Evolutionary conservation across 345 rosid species (phyloP).

Genomic region (Linum trigynum): DNA sequence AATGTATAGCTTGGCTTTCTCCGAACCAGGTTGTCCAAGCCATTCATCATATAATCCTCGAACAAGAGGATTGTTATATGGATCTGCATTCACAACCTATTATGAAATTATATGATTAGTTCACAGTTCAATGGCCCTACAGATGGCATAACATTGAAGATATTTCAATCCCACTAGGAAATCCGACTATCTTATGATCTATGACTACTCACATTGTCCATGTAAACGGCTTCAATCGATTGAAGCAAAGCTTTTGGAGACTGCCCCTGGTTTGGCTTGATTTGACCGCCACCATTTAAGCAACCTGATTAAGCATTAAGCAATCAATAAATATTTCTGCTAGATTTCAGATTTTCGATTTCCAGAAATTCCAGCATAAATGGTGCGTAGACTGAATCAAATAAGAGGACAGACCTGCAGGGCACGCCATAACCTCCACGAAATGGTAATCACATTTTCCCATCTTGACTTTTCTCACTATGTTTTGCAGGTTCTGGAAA

Average conservation of each 20-base stretch:
- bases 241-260: conserved; percentile 68
- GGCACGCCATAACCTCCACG: conserved; percentile 99
- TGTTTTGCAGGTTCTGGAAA: conserved; percentile 84
- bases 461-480: conserved; percentile 72
- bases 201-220: conserved; percentile 53
- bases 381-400: background rate
- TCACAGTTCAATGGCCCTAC: background rate
- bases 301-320: conserved; percentile 43
- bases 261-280: conserved; percentile 77
- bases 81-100: conserved; percentile 56
- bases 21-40: conserved; percentile 83
- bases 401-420: conserved; percentile 48
- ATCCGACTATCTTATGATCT: no score
- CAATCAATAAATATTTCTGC: background rate
- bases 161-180: no score
- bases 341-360: background rate
- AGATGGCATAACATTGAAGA: no score
- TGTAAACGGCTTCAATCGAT: conserved; percentile 50
- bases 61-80: conserved; percentile 62
- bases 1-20: conserved; percentile 55
- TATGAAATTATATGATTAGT: background rate
- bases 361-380: background rate
- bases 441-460: conserved; percentile 75
- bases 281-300: conserved; percentile 91
- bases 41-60: conserved; percentile 62